Conservation (phyloP, 129 eudicot genomes). For the Helianthus annuus region DNA sequence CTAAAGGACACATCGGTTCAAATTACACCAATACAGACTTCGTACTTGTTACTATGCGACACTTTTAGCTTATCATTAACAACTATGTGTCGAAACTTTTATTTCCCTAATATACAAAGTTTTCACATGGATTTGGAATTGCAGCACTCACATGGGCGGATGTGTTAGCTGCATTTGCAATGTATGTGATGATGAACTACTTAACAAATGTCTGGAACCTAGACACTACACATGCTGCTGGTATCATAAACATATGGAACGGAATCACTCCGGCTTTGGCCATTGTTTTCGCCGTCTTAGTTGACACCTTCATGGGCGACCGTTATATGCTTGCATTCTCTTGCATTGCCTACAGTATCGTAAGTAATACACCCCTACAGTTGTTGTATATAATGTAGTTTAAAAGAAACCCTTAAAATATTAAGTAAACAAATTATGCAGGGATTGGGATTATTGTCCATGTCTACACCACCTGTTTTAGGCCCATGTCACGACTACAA, state of each 20-base stretch:
- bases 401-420: too few relatives aligned
- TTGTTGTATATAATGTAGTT: background rate
- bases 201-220: conserved; percentile 64
- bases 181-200: conserved; percentile 55
- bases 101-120: background rate
- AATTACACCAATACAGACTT: too few relatives aligned
- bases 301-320: conserved; percentile 42
- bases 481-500: conserved; percentile 50
- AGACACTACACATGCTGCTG: conserved; percentile 62
- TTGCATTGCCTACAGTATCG: conserved; percentile 41
- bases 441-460: conserved; percentile 64
- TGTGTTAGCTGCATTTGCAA: conserved; percentile 43
- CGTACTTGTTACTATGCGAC: too few relatives aligned
- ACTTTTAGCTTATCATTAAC: too few relatives aligned
- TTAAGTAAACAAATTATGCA: conserved; percentile 11
- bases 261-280: conserved; percentile 37
- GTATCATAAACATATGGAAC: conserved; percentile 49
- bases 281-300: conserved; percentile 33
- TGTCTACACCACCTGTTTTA: conserved; percentile 69
- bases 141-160: conserved; percentile 56
- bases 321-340: conserved; percentile 53
- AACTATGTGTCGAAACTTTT: too few relatives aligned
- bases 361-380: conserved; percentile 22
- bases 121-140: background rate
- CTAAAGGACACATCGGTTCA: too few relatives aligned